Evolutionary conservation across 768 basidiomycete genomes (phyloP), one percentile per base, ranked within the genome.

Genomic region (Leccinellum rugosiceps): DNA sequence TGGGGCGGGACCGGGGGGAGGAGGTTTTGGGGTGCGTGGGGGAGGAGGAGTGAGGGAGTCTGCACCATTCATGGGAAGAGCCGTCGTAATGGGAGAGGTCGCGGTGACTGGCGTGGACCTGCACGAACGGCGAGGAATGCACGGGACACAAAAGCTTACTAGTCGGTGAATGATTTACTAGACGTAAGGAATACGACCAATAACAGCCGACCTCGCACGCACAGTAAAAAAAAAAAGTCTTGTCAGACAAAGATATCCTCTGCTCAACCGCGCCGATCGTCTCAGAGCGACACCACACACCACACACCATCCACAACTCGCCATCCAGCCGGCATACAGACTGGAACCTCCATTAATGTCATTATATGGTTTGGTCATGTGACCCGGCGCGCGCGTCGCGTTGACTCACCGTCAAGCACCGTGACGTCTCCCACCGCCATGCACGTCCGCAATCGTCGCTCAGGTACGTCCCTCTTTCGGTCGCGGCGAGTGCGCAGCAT

Each of bases 1-100:
- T 51, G 83, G 83, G 38, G 83, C 79, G 64, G 82, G 84, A 25
- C 82, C 81, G 44, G 76, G 62, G n/a, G 83, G 80, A n/a, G 78
- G 80, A 25, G 82, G 80, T 65, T 81, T 84, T 19, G 78, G 71
- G 28, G 71, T 57, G 30, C 64, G 75, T 51, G 75, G 77, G 25
- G 74, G 47, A 4, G 52, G 31, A 8, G 50, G 26, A 23, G 34
- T 59, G 62, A 70, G 59, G 73, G 50, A 62, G 63, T 70, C 72
- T 60, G 77, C 64, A 71, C 78, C 80, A 72, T 82, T 82, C 80
- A 84, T 83, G 68, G 67, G 70, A 45, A 28, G 65, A 38, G 55
- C 25, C 25, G 46, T 47, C 23, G 46, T 21, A 26, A 23, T 21
- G 44, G 21, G 50, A 3, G 53, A 17, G 15, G 60, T 28, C 51